Conservation (phyloP, 176 grass and related monocot genomes). For the Avena atlantica region DNA sequence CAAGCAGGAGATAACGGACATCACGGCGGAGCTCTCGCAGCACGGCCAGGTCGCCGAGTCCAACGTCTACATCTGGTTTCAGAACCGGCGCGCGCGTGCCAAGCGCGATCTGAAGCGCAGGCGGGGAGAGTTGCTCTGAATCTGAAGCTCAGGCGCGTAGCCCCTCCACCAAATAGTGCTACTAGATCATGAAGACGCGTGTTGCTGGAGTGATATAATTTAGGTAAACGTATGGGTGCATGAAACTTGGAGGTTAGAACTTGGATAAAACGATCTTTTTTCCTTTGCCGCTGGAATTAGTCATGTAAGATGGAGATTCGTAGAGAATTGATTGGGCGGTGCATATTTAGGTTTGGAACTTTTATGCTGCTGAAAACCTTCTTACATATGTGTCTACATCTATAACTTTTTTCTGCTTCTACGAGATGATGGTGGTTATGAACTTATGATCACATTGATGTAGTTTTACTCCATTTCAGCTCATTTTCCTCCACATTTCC, state of each 20-base stretch:
- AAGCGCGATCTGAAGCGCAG: constrained; percentile 27
- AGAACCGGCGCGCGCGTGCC: constrained; percentile 88
- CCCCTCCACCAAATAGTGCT: neutral
- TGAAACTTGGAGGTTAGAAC: neutral
- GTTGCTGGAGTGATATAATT: neutral
- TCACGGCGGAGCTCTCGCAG: constrained; percentile 80
- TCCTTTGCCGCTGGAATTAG: neutral
- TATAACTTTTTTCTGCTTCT: neutral
- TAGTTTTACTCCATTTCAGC: neutral
- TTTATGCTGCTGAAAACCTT: neutral
- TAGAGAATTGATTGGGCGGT: neutral
- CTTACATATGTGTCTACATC: neutral
- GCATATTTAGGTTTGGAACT: neutral
- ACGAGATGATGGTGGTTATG: neutral
- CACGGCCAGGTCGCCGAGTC: constrained; percentile 93
- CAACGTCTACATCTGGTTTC: constrained; percentile 99
- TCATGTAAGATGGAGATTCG: neutral
- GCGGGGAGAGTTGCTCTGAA: too few relatives aligned
- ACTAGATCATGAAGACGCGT: neutral
- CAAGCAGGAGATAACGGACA: constrained; percentile 94
- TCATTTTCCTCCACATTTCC: neutral
- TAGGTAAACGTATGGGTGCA: too few relatives aligned
- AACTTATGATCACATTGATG: neutral
- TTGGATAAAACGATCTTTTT: neutral
- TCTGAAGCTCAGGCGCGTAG: neutral